phyloP scores from a whole-genome alignment of 371 early-diverging fungal genomes.

The Mucor indicus region DNA sequence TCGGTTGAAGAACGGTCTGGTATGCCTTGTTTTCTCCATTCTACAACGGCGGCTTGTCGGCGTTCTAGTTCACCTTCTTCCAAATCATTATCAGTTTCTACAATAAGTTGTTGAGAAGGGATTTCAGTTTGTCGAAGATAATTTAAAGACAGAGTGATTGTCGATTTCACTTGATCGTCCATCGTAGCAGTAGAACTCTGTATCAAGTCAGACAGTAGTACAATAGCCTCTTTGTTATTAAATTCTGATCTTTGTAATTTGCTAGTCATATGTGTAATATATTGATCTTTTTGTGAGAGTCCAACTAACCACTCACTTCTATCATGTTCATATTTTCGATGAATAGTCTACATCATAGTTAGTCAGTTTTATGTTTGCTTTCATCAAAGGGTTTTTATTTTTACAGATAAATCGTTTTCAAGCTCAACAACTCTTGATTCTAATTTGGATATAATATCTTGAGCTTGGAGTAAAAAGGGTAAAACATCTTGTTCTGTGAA shows the following conservation, averaged over 20 bases:
- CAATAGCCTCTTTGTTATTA: constrained; percentile 51
- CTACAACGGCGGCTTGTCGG: constrained; percentile 33
- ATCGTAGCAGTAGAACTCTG: constrained; percentile 3
- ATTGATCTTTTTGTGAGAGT: constrained; percentile 54
- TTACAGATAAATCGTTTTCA: constrained; percentile 53
- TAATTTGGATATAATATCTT: constrained; percentile 52
- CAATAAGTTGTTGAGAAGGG: background rate
- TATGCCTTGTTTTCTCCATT: constrained; percentile 28
- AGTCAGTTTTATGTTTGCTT: background rate
- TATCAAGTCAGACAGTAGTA: constrained; percentile 40
- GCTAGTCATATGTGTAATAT: constrained; percentile 48
- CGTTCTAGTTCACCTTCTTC: constrained; percentile 47
- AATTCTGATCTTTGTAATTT: constrained; percentile 50
- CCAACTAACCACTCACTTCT: constrained; percentile 53
- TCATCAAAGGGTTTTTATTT: background rate
- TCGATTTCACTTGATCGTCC: constrained; percentile 27
- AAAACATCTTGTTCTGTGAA: constrained; percentile 48
- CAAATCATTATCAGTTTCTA: constrained; percentile 22
- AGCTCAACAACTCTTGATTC: constrained; percentile 54
- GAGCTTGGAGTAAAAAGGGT: constrained; percentile 54
- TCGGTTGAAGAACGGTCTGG: constrained; percentile 20
- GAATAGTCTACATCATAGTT: constrained; percentile 34
- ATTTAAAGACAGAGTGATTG: constrained; percentile 37
- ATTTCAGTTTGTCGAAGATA: constrained; percentile 40
- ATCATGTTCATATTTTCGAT: constrained; percentile 55